Evolutionary conservation across 2,329 filamentous ascomycete genomes (phyloP), one percentile per base, ranked within the genome.

Genomic region (Trichophyton verrucosum): DNA sequence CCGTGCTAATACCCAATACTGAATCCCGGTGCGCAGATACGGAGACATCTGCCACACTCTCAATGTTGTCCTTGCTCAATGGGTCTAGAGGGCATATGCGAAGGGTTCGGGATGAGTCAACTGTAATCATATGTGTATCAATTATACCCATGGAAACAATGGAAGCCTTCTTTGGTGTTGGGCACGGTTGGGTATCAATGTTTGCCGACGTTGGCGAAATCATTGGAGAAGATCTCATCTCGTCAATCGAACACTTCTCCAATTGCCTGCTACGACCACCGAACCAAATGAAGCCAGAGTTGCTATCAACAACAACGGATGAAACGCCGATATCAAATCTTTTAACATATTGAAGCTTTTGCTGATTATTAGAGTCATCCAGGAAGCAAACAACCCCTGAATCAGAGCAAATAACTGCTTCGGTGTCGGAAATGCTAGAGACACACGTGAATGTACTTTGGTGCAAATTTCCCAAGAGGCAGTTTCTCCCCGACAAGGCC

Each of bases 351-450:
- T 80, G 78, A 56, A 96, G 77, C 66, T 84, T 88, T 72, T 88
- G 87, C 64, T 85, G 82, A 64, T 85, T 86, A 58, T 82, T 84
- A 36, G 81, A 82, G 65, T 95, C 88, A 64, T 96, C 88, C 36
- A 96, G 78, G 33, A 95, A 77, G 72, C 92, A 97, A n/a, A 99
- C 79, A 68, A 95, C 87, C 30, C 94, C 94, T 62, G 84, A 83
- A 69, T 96, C 91, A 2, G 92, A 89, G 74, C 90, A 94, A 47
- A 97, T 78, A 46, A 97, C 82, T 17, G 91, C 87, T 67, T 86
- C 87, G 47, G 81, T 82, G 40, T 88, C 83, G 42, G 87, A 86
- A 38, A 96, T 82, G 15, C 83, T 78, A 15, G 85, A 82, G 3
- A 90, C 85, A 64, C 88, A 89, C 17, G 86, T 89, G 68, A 99